These are phyloP conservation scores for Phytopythium kandeliae DNA, from an alignment of 352 stramenopile species.

Conservation along the genomic window DNA sequence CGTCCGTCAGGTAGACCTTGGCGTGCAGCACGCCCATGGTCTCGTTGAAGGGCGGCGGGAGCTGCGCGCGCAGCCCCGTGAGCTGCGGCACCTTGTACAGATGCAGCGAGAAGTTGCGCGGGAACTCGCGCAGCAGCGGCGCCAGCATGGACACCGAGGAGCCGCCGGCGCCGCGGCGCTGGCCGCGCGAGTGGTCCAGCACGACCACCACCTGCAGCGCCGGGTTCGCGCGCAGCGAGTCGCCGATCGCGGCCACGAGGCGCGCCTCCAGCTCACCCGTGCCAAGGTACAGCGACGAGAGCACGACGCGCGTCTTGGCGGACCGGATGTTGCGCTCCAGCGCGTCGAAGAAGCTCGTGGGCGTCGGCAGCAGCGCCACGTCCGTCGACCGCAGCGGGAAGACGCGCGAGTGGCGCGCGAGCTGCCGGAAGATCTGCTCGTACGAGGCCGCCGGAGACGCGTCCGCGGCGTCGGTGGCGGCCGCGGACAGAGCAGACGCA, in stretches of 20 bases:
- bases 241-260: slow-evolving; percentile 37
- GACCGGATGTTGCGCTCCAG: slow-evolving; percentile 49
- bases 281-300: slow-evolving; percentile 72
- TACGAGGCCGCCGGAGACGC: slow-evolving; percentile 11
- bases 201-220: slow-evolving; percentile 55
- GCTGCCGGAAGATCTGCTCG: slow-evolving; percentile 46
- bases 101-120: slow-evolving; percentile 43
- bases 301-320: slow-evolving; percentile 40
- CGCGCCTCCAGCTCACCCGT: slow-evolving; percentile 45
- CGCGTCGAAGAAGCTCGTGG: slow-evolving; percentile 55
- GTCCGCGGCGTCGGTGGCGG: not conserved
- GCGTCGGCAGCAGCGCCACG: slow-evolving; percentile 41
- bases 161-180: slow-evolving; percentile 30
- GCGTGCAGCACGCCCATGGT: slow-evolving; percentile 77
- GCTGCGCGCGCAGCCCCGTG: slow-evolving; percentile 40
- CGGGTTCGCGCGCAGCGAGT: slow-evolving; percentile 29
- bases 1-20: slow-evolving; percentile 83
- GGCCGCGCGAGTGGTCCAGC: slow-evolving; percentile 66
- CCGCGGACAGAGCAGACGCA: not conserved
- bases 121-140: slow-evolving; percentile 38
- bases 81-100: slow-evolving; percentile 76
- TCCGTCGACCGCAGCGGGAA: slow-evolving; percentile 54
- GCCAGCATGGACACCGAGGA: slow-evolving; percentile 65
- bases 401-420: slow-evolving; percentile 46
- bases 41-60: slow-evolving; percentile 77